Evolutionary conservation across 78 protist genomes (phyloP), one percentile per base, ranked within the genome.

Genomic region (Polysphondylium violaceum): DNA sequence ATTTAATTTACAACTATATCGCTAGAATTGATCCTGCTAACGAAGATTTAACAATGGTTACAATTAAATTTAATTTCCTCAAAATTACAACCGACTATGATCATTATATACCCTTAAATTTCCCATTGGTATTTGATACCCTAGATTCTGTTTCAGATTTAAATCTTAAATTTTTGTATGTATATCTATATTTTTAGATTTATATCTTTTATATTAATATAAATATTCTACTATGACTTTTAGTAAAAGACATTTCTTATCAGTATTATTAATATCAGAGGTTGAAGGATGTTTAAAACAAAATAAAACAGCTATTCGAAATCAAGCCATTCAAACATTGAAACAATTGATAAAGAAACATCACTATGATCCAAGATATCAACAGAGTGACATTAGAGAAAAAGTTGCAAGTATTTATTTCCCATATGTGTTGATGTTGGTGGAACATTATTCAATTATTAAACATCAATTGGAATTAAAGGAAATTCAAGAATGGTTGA

Each of bases 41-140:
- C 23, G 89, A 79, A 23, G 65, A 51, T 31, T 35, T 83, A 23
- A 71, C 79, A 44, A 59, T 83, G 79, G 76, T 83, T 8, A 71
- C 79, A 0, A 69, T 83, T 16, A 88, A 88, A 53, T 88, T 88
- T 41, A 88, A 76, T 33, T 88, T 76, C 41, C 38, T 88, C 21
- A 88, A 67, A 55, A 88, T 88, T 55, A 88, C 69, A 8, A 72
- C 77, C 14, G 94, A 88, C 27, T 88, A 78, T 65, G 94, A 88
- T 23, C 94, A 88, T 41, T 88, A 75, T 27, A 73, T 88, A 40
- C 94, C 94, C 19, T 61, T 88, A 21, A 88, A 88, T 40, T 73
- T 75, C 58, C 91, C 91, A 33, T 44, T 69, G 9, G 19, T 74
- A 25, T 40, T 69, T 16, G 41, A 71, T n/a, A 29, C 50, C 2